Base-by-base conservation (phyloP, 2,329 filamentous ascomycete species). In the Fusarium coffeatum region DNA sequence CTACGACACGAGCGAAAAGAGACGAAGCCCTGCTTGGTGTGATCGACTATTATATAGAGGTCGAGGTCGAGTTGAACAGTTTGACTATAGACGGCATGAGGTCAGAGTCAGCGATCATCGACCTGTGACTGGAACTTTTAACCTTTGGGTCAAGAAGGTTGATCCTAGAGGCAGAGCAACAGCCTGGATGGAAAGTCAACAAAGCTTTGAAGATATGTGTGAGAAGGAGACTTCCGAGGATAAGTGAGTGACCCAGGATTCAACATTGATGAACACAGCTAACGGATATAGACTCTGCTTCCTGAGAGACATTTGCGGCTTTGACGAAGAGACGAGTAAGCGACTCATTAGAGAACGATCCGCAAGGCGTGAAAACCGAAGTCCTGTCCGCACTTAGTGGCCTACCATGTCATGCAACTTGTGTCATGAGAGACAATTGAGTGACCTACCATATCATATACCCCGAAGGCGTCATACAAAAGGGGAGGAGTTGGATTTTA, bases 1-100 rank as follows among this genome's bases (percentile, higher is more conserved):
- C 9, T 99, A 98, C 79, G 96, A 99, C 78, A 92, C 92, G 1
- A 95, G 92, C 74, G 96, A 99, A 80, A 99, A 99, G 85, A 93
- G 93, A 79, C 89, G 96, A 51, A 92, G 93, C 23, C 96, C 96
- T 0, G 96, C 96, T 2, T 99, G 96, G 96, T 99, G 96, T 78
- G 96, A 99, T 82, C 89, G 96, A 37, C 82, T 99, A 40, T 83
- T 99, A n/a, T 97, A 93, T 77, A 88, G 94, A 23, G 93, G 93
- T 23, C 81, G 91, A 15, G 93, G 93, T 28, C 89, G 92, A 59
- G 90, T 98, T 74, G 91, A 93, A 80, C 94, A 98, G 80, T 82
- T 94, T 50, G 93, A 97, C 70, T 99, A 99, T 80, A 85, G 87
- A 51, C 85, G 96, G 50, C 95, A 98, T 80, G 96, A 98, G 79